phyloP scores from a whole-genome alignment of 2,329 filamentous ascomycete species.

The Aspergillus sp. region DNA sequence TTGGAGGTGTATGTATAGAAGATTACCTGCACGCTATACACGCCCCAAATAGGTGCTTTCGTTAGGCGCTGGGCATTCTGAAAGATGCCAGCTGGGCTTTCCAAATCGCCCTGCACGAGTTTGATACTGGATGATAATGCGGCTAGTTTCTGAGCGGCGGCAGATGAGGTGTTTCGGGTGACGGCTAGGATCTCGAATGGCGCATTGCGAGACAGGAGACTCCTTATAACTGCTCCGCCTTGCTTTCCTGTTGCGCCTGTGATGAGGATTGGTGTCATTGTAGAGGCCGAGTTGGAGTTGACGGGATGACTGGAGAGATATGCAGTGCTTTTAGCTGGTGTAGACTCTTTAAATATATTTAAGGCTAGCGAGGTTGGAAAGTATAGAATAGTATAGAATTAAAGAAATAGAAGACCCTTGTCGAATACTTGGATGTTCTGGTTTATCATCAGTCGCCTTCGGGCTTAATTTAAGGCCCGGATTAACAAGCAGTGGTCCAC shows the following conservation, averaged over 20 bases:
- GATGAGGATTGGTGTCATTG: slow-evolving; percentile 7
- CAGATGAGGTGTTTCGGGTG: slow-evolving; percentile 11
- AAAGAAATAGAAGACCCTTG: no score
- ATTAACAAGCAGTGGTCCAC: no score
- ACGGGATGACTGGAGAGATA: no score
- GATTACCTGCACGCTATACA: slow-evolving; percentile 61
- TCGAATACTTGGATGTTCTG: no score
- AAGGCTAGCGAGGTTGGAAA: no score
- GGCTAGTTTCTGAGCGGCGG: slow-evolving; percentile 48
- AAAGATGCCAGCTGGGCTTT: slow-evolving; percentile 55
- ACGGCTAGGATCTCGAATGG: slow-evolving; percentile 15
- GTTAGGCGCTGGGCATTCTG: slow-evolving; percentile 40
- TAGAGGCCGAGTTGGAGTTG: no score
- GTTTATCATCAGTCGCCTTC: no score
- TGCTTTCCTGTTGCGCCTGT: slow-evolving; percentile 17
- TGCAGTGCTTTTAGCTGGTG: no score
- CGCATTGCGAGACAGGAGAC: slow-evolving; percentile 7
- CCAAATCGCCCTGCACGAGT: slow-evolving; percentile 59
- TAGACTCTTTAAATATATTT: no score
- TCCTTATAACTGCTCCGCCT: slow-evolving; percentile 10
- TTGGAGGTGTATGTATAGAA: no score
- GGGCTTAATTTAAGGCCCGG: no score
- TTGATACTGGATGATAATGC: slow-evolving; percentile 50
- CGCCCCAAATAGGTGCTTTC: slow-evolving; percentile 53
- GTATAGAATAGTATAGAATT: no score